Conservation (phyloP, 768 basidiomycete genomes). For the Tricholoma hemisulphureum region DNA sequence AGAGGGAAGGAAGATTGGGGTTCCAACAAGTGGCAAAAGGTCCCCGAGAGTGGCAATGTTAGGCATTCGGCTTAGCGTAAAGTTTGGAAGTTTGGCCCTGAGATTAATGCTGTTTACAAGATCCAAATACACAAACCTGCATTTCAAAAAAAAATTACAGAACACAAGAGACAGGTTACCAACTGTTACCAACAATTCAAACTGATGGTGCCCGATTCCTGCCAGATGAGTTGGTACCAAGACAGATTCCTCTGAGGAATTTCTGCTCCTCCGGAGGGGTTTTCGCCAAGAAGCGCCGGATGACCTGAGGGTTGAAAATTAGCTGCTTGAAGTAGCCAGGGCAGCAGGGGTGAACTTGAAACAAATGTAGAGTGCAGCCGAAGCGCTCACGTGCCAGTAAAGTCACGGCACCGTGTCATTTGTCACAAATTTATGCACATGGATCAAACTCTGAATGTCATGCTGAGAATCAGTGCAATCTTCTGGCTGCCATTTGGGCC, state of each 20-base stretch:
- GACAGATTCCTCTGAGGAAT: too few relatives aligned
- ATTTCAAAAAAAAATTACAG: background rate
- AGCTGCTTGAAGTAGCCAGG: background rate
- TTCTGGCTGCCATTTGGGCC: background rate
- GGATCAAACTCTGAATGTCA: too few relatives aligned
- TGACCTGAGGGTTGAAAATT: too few relatives aligned
- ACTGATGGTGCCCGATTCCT: background rate
- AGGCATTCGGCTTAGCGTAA: constrained; percentile 5
- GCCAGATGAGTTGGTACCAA: background rate
- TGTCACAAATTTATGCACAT: background rate
- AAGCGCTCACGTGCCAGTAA: too few relatives aligned
- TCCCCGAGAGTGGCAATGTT: constrained; percentile 19
- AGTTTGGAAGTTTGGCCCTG: background rate
- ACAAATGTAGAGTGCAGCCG: too few relatives aligned
- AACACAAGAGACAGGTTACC: background rate
- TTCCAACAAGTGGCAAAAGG: constrained; percentile 38
- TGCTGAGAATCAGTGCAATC: background rate
- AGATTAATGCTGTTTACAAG: background rate
- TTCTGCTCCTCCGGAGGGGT: too few relatives aligned
- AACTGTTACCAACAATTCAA: background rate
- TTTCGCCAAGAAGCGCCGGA: background rate
- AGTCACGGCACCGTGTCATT: too few relatives aligned
- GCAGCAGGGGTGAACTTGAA: too few relatives aligned
- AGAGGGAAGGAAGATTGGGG: constrained; percentile 47
- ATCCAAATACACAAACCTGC: background rate